Evolutionary conservation across 305 asterid species (phyloP), one percentile per base, ranked within the genome.

Genomic region (Caryopteris hybrid): DNA sequence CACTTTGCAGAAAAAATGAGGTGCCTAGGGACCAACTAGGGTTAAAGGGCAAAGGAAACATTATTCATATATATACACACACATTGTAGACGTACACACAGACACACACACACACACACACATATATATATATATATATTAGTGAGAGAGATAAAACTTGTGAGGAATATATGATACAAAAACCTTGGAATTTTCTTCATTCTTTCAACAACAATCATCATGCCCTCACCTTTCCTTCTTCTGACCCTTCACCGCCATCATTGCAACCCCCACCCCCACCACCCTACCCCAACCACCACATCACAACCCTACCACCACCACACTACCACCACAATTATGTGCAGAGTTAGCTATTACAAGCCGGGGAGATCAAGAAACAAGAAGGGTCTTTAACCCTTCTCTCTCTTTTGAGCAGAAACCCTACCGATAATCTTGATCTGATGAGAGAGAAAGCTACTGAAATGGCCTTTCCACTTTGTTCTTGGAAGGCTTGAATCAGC

Each of bases 181-280:
- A 62, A 36, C 57, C 55, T 69, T 78, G 82, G 67, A 72, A 68
- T 60, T 66, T 68, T 69, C 29, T 47, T 46, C 52, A 68, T 64
- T 54, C 52, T 69, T 70, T 75, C 74, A 75, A 69, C 16, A 46
- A 16, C 76, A 80, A 79, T 69, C 64, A 80, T 80, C 57, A 76
- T 76, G 81, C 61, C 57, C 33, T 72, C 84, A 57, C 68, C 68
- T 75, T 68, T 79, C 70, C 53, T 47, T 67, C 76, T 70, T 74
- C 70, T 79, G 46, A 74, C 33, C 43, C 78, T 66, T 38, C 77
- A 34, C 64, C 81, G 43, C 57, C 73, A 48, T 59, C 78, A 60
- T 45, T 72, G 7, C 50, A 69, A 77, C 75, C 69, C 75, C 73
- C 68, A 38, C 81, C 22, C 66, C 74, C 52, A 22, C 64, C 75